Evolutionary conservation across 768 basidiomycete species (phyloP).

Genomic region (Psilocybe cubensis): DNA sequence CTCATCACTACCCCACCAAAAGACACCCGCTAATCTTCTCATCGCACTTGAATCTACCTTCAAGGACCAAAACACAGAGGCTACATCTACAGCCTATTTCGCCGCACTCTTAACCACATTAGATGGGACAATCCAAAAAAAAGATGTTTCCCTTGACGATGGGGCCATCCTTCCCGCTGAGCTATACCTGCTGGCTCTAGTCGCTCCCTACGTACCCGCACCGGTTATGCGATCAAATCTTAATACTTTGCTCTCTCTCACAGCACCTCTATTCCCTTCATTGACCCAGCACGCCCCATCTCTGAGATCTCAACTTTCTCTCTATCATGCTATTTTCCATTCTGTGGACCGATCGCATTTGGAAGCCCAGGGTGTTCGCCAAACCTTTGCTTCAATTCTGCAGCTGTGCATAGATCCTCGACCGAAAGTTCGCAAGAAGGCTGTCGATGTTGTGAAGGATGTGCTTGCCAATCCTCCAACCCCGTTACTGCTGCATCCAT

Average conservation of each 20-base stretch:
- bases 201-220: slow-evolving; percentile 77
- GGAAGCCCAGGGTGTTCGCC: slow-evolving; percentile 68
- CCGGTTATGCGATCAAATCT: slow-evolving; percentile 83
- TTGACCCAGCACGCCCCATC: slow-evolving; percentile 71
- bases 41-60: slow-evolving; percentile 83
- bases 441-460: slow-evolving; percentile 83
- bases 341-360: slow-evolving; percentile 76
- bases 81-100: slow-evolving; percentile 89
- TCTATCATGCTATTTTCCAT: slow-evolving; percentile 71
- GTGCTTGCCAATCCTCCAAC: slow-evolving; percentile 76
- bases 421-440: slow-evolving; percentile 93
- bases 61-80: slow-evolving; percentile 67
- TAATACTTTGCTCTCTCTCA: slow-evolving; percentile 68
- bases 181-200: slow-evolving; percentile 81
- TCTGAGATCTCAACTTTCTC: slow-evolving; percentile 81
- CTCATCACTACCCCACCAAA: slow-evolving; percentile 85
- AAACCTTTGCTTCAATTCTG: slow-evolving; percentile 84
- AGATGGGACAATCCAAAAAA: slow-evolving; percentile 73
- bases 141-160: slow-evolving; percentile 52
- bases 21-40: slow-evolving; percentile 85
- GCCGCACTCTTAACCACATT: slow-evolving; percentile 88
- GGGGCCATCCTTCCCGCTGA: slow-evolving; percentile 83
- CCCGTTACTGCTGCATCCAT: slow-evolving; percentile 83
- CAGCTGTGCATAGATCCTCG: slow-evolving; percentile 84
- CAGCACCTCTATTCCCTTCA: slow-evolving; percentile 78